Conservation (phyloP, 331 rosid species). For the Dryas integrifolia region DNA sequence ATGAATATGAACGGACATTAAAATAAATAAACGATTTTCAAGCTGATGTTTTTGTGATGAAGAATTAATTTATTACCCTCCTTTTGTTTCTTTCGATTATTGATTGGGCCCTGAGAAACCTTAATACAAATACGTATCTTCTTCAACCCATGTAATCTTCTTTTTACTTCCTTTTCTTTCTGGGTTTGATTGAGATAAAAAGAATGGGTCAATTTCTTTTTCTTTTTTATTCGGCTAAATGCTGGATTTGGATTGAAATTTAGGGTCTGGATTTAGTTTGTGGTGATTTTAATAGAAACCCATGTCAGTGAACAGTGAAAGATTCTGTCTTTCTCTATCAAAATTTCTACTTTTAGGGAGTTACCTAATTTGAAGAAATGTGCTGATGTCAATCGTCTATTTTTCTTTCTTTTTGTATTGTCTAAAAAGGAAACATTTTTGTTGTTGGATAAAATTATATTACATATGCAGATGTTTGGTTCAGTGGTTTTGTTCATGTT, state of each 20-base stretch:
- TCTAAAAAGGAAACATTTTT: background rate
- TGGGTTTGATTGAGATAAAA: background rate
- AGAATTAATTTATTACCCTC: background rate
- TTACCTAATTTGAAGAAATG: background rate
- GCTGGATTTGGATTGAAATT: slow-evolving; percentile 4
- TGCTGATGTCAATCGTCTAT: background rate
- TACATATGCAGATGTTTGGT: background rate
- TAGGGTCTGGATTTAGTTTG: background rate
- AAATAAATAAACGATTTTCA: background rate
- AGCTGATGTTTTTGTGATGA: background rate
- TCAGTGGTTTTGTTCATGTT: slow-evolving; percentile 1
- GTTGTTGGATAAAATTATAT: background rate
- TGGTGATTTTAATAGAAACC: background rate
- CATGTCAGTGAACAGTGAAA: background rate
- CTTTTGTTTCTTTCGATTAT: no score
- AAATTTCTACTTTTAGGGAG: background rate
- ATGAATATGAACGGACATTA: background rate
- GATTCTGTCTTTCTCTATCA: background rate
- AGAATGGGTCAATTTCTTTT: background rate
- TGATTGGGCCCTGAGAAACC: background rate
- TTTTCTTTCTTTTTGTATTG: background rate
- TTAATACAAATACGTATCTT: background rate
- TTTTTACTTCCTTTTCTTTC: background rate
- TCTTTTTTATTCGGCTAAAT: background rate
- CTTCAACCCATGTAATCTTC: slow-evolving; percentile 8